Base-by-base conservation (phyloP, 768 basidiomycete genomes). In the Hypholoma fasciculare region DNA sequence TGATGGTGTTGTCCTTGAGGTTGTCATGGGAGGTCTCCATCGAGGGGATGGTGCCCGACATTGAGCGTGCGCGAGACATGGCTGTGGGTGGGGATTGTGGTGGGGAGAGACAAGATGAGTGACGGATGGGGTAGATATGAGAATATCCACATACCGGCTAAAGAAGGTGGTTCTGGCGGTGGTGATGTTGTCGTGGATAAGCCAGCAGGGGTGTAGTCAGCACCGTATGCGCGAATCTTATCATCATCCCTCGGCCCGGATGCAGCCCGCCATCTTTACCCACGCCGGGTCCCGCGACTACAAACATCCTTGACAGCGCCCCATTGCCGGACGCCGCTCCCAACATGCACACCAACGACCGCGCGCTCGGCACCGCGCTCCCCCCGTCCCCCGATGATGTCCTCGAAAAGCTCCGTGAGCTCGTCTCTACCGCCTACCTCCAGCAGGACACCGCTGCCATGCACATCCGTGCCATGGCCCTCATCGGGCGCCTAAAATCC, bases 11-110 rank as follows among this genome's bases (percentile, higher is more conserved):
- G 58, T 94, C 88, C 72, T 80, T 90, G 77, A 96, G 83, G 56
- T 83, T 80, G 37, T 90, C 79, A 57, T 87, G 82, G 57, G 77
- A 68, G 48, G 82, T 80, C 76, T 91, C 88, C 94, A 95, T 94
- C 47, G 92, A 94, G 17, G 94, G 94, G 70, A 96, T 95, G 11
- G 89, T 88, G 49, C 93, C 94, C 26, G 90, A 89, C 68, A 84
- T 80, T 16, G 84, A 71, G 62, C 84, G 86, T 53, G 79, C 74
- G 58, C 78, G 75, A 66, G 77, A 69, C 76, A 78, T 78, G 56
- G 69, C 69, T 65, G 69, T 34, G 61, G 46, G 55, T 47, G 52
- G 51, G 38, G 44, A 17, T 44, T 60, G 60, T 54, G 54, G 47
- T 54, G 58, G 61, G 58, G 49, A 47, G 60, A 54, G 48, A 57